Evolutionary conservation across 192 early-diverging fungal genomes (phyloP).

Genomic region (Rhizophagus sp.): DNA sequence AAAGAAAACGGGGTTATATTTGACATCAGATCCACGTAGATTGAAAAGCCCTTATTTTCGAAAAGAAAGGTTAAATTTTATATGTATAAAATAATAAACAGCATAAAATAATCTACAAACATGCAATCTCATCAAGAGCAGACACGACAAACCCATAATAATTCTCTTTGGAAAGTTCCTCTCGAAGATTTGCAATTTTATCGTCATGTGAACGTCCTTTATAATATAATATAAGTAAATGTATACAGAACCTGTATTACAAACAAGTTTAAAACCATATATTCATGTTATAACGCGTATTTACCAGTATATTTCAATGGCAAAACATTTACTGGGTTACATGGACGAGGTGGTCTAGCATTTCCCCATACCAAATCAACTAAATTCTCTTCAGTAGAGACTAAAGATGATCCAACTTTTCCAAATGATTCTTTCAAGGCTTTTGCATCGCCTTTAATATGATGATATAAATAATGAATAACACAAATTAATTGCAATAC

Average conservation of each 20-base stretch:
- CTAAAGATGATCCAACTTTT: constrained; percentile 64
- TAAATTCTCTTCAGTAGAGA: constrained; percentile 75
- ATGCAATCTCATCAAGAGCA: constrained; percentile 94
- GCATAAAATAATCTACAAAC: constrained; percentile 35
- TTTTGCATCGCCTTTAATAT: constrained; percentile 51
- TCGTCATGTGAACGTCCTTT: constrained; percentile 48
- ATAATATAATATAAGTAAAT: constrained; percentile 31
- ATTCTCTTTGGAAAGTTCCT: constrained; percentile 61
- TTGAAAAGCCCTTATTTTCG: constrained; percentile 74
- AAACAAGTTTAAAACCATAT: too few relatives aligned
- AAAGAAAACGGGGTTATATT: constrained; percentile 97
- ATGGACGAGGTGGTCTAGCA: constrained; percentile 72
- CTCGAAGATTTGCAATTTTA: constrained; percentile 75
- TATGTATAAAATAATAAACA: not conserved
- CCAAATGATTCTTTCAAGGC: constrained; percentile 57
- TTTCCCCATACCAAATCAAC: constrained; percentile 84
- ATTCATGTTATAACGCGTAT: not conserved
- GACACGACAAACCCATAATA: constrained; percentile 79
- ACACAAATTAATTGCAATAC: not conserved
- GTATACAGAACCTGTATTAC: too few relatives aligned
- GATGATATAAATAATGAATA: not conserved
- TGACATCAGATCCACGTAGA: constrained; percentile 92
- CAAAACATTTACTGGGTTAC: constrained; percentile 65
- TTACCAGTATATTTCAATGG: constrained; percentile 70
- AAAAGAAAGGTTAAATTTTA: not conserved